A percentile compares a stretch with the other conserved stretches of the same genome.
phyloP scores from a whole-genome alignment of 2,329 filamentous ascomycete species.

The Penicillium janthinellum region DNA sequence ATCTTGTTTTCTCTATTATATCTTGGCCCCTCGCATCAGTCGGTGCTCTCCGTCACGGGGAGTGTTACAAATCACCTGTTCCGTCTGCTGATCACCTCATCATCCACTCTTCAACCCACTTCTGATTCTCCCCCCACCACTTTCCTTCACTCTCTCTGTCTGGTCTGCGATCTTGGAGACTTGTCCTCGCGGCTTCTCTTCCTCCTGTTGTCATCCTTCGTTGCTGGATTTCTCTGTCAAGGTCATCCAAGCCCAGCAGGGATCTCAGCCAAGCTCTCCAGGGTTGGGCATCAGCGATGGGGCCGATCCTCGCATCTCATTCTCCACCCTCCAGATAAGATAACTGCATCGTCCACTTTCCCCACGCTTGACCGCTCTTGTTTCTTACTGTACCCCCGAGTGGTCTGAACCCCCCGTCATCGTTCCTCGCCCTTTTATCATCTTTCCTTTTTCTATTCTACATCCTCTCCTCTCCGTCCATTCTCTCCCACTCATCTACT shows the following conservation, averaged over 20 bases:
- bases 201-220: background rate
- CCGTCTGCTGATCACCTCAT: constrained; percentile 31
- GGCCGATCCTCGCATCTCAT: constrained; percentile 11
- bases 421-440: constrained; percentile 5
- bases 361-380: constrained; percentile 31
- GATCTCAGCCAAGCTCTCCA: background rate
- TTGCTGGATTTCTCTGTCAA: background rate
- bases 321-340: constrained; percentile 29
- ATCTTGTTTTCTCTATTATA: background rate
- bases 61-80: constrained; percentile 28
- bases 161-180: background rate
- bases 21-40: background rate
- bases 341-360: constrained; percentile 19
- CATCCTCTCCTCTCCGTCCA: background rate
- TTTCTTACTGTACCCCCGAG: constrained; percentile 15
- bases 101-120: constrained; percentile 10
- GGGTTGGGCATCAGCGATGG: constrained; percentile 25
- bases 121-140: background rate
- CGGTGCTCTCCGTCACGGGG: constrained; percentile 21
- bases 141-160: background rate
- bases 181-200: background rate
- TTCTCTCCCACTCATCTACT: background rate
- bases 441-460: constrained; percentile 8
- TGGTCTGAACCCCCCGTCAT: constrained; percentile 21
- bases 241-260: background rate